These are phyloP conservation scores for Pseudogymnoascus sp. DNA, from an alignment of 2,329 filamentous ascomycete genomes.

Conservation along the genomic window DNA sequence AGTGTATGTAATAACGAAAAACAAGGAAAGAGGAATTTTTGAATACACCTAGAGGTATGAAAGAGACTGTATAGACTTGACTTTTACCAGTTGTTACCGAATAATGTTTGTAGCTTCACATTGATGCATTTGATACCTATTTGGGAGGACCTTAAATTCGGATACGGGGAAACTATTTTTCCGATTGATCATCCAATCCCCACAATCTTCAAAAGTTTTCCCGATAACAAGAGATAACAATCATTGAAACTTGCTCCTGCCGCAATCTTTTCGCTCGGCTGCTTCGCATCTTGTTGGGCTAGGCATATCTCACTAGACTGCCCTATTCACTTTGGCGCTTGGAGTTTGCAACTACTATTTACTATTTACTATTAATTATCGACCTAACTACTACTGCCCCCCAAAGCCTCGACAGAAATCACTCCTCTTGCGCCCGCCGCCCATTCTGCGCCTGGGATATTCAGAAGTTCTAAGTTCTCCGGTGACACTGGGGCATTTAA, in stretches of 20 bases:
- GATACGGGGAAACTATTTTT: background rate
- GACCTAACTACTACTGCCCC: background rate
- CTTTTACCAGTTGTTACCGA: background rate
- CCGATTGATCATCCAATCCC: background rate
- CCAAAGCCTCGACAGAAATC: background rate
- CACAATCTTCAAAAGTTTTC: constrained; percentile 7
- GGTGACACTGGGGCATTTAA: constrained; percentile 15
- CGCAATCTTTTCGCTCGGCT: background rate
- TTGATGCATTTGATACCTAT: background rate
- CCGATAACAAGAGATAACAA: constrained; percentile 7
- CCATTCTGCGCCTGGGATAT: constrained; percentile 14
- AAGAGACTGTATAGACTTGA: background rate
- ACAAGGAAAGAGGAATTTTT: background rate
- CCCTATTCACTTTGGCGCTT: background rate
- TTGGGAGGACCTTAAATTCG: background rate
- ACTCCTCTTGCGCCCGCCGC: background rate
- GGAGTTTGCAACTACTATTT: constrained; percentile 1
- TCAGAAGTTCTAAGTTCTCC: constrained; percentile 12
- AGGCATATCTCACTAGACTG: background rate
- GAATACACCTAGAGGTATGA: background rate
- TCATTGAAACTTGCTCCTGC: background rate
- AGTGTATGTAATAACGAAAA: background rate
- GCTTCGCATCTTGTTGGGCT: background rate
- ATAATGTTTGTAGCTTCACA: background rate
- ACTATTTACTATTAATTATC: background rate